A percentile compares a stretch with the other conserved stretches of the same genome.
Conservation (phyloP, 1,139 yeast species). For the Yamadazyma pseudoaaseri region DNA sequence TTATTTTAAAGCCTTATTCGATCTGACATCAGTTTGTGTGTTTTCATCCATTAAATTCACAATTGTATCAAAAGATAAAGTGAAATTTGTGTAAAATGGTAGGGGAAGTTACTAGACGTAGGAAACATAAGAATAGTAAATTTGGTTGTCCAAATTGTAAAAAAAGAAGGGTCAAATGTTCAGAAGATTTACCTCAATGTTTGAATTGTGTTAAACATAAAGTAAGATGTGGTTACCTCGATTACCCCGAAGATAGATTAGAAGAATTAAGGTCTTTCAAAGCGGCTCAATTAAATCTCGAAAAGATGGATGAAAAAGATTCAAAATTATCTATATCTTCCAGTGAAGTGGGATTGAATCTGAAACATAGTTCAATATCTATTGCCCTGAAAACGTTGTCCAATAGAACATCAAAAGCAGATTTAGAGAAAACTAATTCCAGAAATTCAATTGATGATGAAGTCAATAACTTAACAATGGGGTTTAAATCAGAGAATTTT, state of each 20-base stretch:
- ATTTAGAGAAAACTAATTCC: constrained; percentile 1
- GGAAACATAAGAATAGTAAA: constrained; percentile 33
- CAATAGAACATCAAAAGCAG: background rate
- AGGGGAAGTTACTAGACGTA: constrained; percentile 16
- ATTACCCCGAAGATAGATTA: constrained; percentile 33
- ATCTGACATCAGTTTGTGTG: too few relatives aligned
- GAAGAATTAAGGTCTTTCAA: constrained; percentile 22
- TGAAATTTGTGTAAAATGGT: too few relatives aligned
- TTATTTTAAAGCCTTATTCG: too few relatives aligned
- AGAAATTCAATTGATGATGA: constrained; percentile 12
- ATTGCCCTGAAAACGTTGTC: background rate
- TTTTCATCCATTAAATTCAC: too few relatives aligned
- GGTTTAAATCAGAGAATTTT: constrained; percentile 8
- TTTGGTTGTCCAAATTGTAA: constrained; percentile 47
- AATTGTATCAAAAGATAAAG: too few relatives aligned
- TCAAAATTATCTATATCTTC: constrained; percentile 1
- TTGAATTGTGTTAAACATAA: constrained; percentile 42
- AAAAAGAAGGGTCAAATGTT: constrained; percentile 43
- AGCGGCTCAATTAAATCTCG: constrained; percentile 2
- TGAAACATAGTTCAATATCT: background rate
- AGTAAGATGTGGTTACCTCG: constrained; percentile 40
- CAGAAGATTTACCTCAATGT: constrained; percentile 44
- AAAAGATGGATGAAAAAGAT: constrained; percentile 1
- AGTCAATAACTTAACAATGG: constrained; percentile 15
- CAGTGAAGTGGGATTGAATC: background rate